These are phyloP conservation scores for Piloderma croceum DNA, from an alignment of 768 basidiomycete species.

Conservation along the genomic window DNA sequence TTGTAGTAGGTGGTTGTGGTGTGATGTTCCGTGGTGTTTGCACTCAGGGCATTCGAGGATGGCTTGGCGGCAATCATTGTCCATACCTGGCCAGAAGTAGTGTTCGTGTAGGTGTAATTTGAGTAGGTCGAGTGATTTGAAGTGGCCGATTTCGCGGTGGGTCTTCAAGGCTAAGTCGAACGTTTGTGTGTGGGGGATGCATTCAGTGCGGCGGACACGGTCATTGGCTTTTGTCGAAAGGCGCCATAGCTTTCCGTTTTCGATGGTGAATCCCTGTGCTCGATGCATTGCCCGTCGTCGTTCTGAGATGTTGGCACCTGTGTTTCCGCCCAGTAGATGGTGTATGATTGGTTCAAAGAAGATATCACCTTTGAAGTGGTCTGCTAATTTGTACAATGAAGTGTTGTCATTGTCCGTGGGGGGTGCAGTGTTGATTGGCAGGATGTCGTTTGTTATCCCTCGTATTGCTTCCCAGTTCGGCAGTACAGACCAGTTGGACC, in stretches of 20 bases:
- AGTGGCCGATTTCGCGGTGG: slow-evolving; percentile 20
- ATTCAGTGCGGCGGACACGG: slow-evolving; percentile 16
- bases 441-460: slow-evolving; percentile 13
- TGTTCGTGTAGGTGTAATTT: slow-evolving; percentile 25
- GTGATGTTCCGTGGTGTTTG: slow-evolving; percentile 15
- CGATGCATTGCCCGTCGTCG: background rate
- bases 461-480: slow-evolving; percentile 21
- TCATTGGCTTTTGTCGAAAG: background rate
- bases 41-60: slow-evolving; percentile 14
- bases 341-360: background rate
- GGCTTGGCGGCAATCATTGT: slow-evolving; percentile 11
- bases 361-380: slow-evolving; percentile 10
- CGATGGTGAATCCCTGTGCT: slow-evolving; percentile 18
- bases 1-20: slow-evolving; percentile 16
- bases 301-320: background rate
- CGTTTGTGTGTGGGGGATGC: slow-evolving; percentile 23
- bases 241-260: slow-evolving; percentile 25
- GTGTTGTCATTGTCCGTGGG: background rate
- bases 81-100: slow-evolving; percentile 20
- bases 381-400: slow-evolving; percentile 1
- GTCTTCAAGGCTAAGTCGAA: slow-evolving; percentile 11
- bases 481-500: slow-evolving; percentile 18
- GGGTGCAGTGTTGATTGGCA: background rate
- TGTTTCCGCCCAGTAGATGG: background rate
- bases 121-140: slow-evolving; percentile 27